Conservation (phyloP, 805 yeast genomes). For the Candida dajiaensis region DNA sequence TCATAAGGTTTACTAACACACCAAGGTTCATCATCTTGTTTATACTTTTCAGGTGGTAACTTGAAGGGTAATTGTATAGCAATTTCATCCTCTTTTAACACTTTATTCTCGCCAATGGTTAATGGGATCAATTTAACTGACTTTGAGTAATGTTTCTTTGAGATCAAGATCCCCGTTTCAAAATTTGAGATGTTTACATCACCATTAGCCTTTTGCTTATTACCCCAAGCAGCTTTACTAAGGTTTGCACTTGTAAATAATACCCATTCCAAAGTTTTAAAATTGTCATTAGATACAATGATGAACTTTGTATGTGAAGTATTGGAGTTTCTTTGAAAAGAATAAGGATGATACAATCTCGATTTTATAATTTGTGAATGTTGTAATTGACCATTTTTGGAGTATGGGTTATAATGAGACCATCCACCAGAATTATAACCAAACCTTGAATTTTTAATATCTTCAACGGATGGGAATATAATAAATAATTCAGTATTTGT, state of each 20-base stretch:
- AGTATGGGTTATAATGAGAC: slow-evolving; percentile 36
- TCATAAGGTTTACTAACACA: slow-evolving; percentile 3
- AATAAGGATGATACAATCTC: slow-evolving; percentile 29
- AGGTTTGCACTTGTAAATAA: slow-evolving; percentile 70
- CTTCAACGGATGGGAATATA: slow-evolving; percentile 33
- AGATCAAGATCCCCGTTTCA: slow-evolving; percentile 51
- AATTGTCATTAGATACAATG: slow-evolving; percentile 45
- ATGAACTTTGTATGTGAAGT: slow-evolving; percentile 71
- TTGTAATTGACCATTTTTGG: slow-evolving; percentile 28
- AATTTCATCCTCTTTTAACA: slow-evolving; percentile 7
- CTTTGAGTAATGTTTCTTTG: slow-evolving; percentile 20
- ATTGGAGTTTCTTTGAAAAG: slow-evolving; percentile 22
- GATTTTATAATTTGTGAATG: slow-evolving; percentile 32
- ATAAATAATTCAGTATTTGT: slow-evolving; percentile 31
- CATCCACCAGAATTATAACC: slow-evolving; percentile 47
- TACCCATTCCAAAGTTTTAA: slow-evolving; percentile 56
- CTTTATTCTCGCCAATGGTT: slow-evolving; percentile 30
- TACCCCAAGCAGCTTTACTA: slow-evolving; percentile 81
- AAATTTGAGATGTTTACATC: slow-evolving; percentile 34
- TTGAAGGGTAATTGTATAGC: slow-evolving; percentile 46
- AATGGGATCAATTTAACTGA: slow-evolving; percentile 34
- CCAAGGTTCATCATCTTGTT: slow-evolving; percentile 44
- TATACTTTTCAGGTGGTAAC: slow-evolving; percentile 43
- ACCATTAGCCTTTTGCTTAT: slow-evolving; percentile 10
- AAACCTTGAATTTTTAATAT: slow-evolving; percentile 11